These are phyloP conservation scores for Camellia sinensis DNA, from an alignment of 148 eudicot genomes.

Conservation along the genomic window DNA sequence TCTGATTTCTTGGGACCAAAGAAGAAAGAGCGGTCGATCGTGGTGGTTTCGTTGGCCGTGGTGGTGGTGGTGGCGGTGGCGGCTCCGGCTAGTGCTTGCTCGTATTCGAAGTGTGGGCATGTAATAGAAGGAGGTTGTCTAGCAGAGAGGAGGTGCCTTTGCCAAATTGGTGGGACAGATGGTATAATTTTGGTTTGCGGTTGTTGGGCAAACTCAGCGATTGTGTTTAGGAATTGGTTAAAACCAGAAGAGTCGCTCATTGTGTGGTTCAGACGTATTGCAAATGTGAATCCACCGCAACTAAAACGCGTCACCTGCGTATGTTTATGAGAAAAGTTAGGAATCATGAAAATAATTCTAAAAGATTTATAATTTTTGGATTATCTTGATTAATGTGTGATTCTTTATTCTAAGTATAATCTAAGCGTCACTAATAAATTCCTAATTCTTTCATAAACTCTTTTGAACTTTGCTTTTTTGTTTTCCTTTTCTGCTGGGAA, in stretches of 20 bases:
- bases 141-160: conserved; percentile 19
- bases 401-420: too few species aligned
- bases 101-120: conserved; percentile 16
- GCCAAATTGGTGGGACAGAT: conserved; percentile 21
- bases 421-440: too few species aligned
- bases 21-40: conserved; percentile 5
- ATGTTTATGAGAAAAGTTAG: background rate
- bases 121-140: conserved; percentile 4
- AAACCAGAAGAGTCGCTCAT: conserved; percentile 18
- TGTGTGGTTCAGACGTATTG: conserved; percentile 21
- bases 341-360: too few species aligned
- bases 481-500: too few species aligned
- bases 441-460: too few species aligned
- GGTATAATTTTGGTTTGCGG: background rate
- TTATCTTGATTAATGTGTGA: too few species aligned
- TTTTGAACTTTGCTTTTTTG: too few species aligned
- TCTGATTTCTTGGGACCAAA: conserved; percentile 12
- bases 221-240: conserved; percentile 4
- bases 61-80: background rate
- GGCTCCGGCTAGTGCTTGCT: background rate
- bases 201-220: conserved; percentile 18
- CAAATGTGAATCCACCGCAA: conserved; percentile 30
- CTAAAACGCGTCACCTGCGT: conserved; percentile 29
- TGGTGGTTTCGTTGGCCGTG: background rate
- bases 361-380: too few species aligned